A percentile compares a stretch with the other conserved stretches of the same genome.
phyloP scores from a whole-genome alignment of 768 basidiomycete genomes.

The Kockovaella imperatae region DNA sequence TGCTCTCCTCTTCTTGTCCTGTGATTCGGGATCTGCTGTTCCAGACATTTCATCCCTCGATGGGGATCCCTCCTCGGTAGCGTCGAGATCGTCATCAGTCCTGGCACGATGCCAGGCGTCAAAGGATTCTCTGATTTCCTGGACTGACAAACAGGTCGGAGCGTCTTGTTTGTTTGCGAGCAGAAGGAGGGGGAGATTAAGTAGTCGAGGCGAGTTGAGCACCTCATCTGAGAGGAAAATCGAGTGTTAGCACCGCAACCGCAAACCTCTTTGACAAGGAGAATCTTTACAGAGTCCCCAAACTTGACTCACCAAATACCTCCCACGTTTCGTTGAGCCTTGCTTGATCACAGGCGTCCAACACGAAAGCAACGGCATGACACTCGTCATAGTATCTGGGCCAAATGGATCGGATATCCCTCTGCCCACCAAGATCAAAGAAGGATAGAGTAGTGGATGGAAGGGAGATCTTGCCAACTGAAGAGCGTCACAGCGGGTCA shows the following conservation, averaged over 20 bases:
- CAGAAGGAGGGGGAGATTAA: constrained; percentile 80
- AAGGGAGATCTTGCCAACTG: constrained; percentile 86
- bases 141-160: constrained; percentile 67
- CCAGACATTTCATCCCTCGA: constrained; percentile 5
- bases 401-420: constrained; percentile 91
- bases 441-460: constrained; percentile 92
- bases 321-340: constrained; percentile 91
- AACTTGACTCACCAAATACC: constrained; percentile 69
- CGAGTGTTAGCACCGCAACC: neutral
- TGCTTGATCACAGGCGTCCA: constrained; percentile 83
- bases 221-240: constrained; percentile 58
- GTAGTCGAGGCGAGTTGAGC: constrained; percentile 77
- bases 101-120: constrained; percentile 45
- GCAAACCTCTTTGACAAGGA: too few species aligned
- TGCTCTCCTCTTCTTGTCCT: constrained; percentile 21
- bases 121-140: constrained; percentile 70
- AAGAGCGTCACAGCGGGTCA: neutral
- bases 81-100: constrained; percentile 40
- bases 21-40: constrained; percentile 49
- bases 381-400: constrained; percentile 87
- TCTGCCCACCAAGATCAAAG: constrained; percentile 94
- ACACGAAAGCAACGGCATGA: constrained; percentile 90
- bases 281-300: too few species aligned
- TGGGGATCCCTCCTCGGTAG: constrained; percentile 54
- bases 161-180: constrained; percentile 95